Conservation (phyloP, 2,329 filamentous ascomycete species). For the Penicillium paneum region DNA sequence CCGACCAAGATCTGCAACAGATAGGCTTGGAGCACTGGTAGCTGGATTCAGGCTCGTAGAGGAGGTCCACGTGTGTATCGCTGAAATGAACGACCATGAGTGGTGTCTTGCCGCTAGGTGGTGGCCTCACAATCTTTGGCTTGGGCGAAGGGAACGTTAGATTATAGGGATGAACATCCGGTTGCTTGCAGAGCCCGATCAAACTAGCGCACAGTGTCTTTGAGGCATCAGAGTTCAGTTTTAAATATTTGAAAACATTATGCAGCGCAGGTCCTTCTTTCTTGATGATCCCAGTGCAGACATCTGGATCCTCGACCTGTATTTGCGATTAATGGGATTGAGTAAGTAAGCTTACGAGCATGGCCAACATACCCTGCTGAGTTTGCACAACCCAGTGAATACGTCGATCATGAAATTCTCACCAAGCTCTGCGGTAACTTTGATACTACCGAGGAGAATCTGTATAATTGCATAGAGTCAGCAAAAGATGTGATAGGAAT, state of each 20-base stretch:
- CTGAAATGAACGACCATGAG: conserved; percentile 59
- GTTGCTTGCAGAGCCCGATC: conserved; percentile 54
- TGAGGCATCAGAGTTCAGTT: conserved; percentile 50
- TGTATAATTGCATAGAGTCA: not conserved
- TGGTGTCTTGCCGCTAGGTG: conserved; percentile 48
- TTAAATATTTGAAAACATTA: conserved; percentile 48
- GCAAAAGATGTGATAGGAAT: not conserved
- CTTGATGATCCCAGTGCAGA: conserved; percentile 53
- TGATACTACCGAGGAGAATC: conserved; percentile 42
- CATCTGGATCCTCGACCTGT: conserved; percentile 53
- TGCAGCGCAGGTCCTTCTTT: conserved; percentile 55
- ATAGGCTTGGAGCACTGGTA: conserved; percentile 58
- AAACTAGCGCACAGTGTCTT: conserved; percentile 53
- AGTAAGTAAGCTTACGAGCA: not conserved
- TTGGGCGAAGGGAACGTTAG: conserved; percentile 47
- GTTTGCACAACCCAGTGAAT: conserved; percentile 37
- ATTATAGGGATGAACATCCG: conserved; percentile 44
- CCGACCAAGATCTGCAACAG: conserved; percentile 56
- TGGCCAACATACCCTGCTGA: conserved; percentile 30
- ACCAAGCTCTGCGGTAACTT: conserved; percentile 45
- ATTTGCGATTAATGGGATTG: not conserved
- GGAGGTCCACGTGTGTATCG: conserved; percentile 58
- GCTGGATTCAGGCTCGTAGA: conserved; percentile 54
- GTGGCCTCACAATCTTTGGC: conserved; percentile 38
- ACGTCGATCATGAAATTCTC: conserved; percentile 43